Evolutionary conservation across 805 yeast genomes (phyloP).

Genomic region (Candida cerambycidarum): DNA sequence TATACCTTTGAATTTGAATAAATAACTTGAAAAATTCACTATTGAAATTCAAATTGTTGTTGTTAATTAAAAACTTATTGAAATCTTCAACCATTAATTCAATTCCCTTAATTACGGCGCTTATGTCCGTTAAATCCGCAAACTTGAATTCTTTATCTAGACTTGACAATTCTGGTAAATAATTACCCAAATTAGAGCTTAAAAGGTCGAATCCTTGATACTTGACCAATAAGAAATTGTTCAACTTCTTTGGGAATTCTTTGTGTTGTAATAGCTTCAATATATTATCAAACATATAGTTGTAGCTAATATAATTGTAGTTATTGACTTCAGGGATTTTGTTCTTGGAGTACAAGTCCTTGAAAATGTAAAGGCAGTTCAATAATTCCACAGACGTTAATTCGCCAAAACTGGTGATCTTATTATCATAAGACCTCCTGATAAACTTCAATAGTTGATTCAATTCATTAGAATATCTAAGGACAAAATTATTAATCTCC

Average conservation of each 20-base stretch:
- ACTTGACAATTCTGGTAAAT: conserved; percentile 20
- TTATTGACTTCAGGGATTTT: conserved; percentile 18
- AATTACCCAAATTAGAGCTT: conserved; percentile 11
- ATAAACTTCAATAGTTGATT: conserved; percentile 22
- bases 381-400: conserved; percentile 25
- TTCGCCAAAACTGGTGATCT: conserved; percentile 22
- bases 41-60: conserved; percentile 13
- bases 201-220: conserved; percentile 13
- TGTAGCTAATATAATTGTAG: conserved; percentile 18
- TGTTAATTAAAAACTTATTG: conserved; percentile 15
- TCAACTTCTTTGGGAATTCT: conserved; percentile 20
- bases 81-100: conserved; percentile 19
- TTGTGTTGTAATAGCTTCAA: conserved; percentile 16
- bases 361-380: conserved; percentile 28
- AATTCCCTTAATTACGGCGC: conserved; percentile 19
- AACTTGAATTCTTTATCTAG: conserved; percentile 24
- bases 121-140: conserved; percentile 12
- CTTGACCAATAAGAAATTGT: conserved; percentile 17
- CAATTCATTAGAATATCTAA: conserved; percentile 20
- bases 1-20: conserved; percentile 26
- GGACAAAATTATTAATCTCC: conserved; percentile 18
- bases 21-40: conserved; percentile 20
- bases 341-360: conserved; percentile 18
- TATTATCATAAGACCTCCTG: conserved; percentile 19
- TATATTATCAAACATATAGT: conserved; percentile 22